A percentile compares a stretch with the other conserved stretches of the same genome.
phyloP scores from a whole-genome alignment of 768 basidiomycete species.

The Lentinula boryana region DNA sequence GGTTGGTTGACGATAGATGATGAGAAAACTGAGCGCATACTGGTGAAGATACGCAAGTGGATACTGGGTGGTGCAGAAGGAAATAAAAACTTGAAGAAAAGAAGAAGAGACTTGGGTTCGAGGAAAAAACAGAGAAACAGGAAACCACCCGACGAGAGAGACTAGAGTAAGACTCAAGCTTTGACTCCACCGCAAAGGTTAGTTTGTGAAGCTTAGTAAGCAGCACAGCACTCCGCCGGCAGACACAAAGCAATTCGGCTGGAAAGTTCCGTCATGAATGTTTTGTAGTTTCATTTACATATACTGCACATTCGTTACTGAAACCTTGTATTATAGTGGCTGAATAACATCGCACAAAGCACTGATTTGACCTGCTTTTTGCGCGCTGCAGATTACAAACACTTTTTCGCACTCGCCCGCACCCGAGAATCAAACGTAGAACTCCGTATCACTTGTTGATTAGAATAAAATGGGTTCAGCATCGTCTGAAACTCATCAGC shows the following conservation, averaged over 20 bases:
- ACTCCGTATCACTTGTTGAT: conserved; percentile 79
- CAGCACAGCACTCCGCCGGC: background rate
- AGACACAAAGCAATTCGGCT: background rate
- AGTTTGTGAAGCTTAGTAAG: background rate
- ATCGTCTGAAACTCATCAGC: conserved; percentile 48
- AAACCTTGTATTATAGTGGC: no score
- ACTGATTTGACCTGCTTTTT: background rate
- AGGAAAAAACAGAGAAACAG: conserved; percentile 14
- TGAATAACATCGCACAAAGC: background rate
- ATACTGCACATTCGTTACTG: no score
- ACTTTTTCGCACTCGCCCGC: conserved; percentile 79
- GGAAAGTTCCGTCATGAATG: no score
- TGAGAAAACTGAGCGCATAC: conserved; percentile 5
- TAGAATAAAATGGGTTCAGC: conserved; percentile 95
- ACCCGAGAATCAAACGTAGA: conserved; percentile 78
- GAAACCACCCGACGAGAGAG: conserved; percentile 26
- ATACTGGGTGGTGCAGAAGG: conserved; percentile 19
- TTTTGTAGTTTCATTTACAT: no score
- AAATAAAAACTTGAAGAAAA: conserved; percentile 22
- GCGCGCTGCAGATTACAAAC: conserved; percentile 38
- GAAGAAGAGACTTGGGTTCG: conserved; percentile 5
- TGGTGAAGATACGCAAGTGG: conserved; percentile 10
- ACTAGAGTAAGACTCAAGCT: conserved; percentile 14
- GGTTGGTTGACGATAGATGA: conserved; percentile 8
- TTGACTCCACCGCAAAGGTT: background rate